Percentiles rank a stretch among this genome's conserved stretches.
These are phyloP conservation scores for Boletus reticuloceps DNA, from an alignment of 768 basidiomycete species.

Conservation along the genomic window DNA sequence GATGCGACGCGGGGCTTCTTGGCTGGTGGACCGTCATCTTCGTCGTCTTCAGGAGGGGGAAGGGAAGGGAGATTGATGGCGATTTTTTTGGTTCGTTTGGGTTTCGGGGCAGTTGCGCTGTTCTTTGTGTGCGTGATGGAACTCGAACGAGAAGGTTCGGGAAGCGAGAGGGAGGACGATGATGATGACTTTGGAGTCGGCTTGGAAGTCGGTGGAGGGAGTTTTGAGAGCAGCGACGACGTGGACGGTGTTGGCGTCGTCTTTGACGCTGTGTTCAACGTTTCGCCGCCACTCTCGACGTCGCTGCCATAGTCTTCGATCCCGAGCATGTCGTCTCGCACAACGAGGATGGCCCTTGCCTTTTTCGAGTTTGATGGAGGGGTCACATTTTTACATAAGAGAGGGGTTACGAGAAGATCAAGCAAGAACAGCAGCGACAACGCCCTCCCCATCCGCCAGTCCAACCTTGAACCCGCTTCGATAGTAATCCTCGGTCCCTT, in stretches of 20 bases:
- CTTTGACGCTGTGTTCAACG: conserved; percentile 5
- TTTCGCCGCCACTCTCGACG: conserved; percentile 54
- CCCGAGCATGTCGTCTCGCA: conserved; percentile 54
- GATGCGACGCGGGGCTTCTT: conserved; percentile 56
- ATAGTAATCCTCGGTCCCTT: conserved; percentile 12
- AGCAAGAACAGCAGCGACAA: conserved; percentile 11
- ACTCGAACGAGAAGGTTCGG: conserved; percentile 17
- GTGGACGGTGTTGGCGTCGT: conserved; percentile 3
- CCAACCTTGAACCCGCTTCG: conserved; percentile 15
- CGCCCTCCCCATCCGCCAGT: conserved; percentile 10
- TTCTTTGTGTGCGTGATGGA: neutral
- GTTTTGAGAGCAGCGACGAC: conserved; percentile 17
- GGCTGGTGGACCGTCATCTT: conserved; percentile 50
- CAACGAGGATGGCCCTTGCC: too few relatives aligned
- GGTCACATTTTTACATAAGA: neutral
- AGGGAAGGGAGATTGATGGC: conserved; percentile 37
- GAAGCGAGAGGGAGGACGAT: conserved; percentile 29
- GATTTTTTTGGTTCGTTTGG: conserved; percentile 43
- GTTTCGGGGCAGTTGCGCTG: conserved; percentile 26
- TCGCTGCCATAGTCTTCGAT: conserved; percentile 78
- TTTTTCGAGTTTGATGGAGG: neutral
- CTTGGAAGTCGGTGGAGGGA: conserved; percentile 29
- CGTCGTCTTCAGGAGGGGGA: conserved; percentile 37
- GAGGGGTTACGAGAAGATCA: too few relatives aligned
- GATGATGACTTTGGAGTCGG: conserved; percentile 32